These are phyloP conservation scores for Pseudonitzschia multiseries DNA, from an alignment of 108 stramenopile species.

Conservation along the genomic window DNA sequence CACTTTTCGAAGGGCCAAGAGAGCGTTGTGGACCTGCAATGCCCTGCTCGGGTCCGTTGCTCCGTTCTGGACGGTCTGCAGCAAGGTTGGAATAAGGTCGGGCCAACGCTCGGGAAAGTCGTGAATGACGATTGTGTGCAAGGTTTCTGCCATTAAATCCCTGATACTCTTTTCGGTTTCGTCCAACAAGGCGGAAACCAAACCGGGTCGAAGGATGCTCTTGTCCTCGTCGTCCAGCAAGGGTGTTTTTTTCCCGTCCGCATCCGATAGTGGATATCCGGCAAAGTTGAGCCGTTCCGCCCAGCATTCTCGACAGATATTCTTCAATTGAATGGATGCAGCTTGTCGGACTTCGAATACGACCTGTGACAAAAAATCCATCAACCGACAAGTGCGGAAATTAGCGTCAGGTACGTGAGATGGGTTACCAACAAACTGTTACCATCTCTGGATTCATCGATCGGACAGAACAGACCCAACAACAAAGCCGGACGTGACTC, in stretches of 20 bases:
- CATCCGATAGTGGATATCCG: slow-evolving; percentile 48
- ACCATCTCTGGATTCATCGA: neutral
- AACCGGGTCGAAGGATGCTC: slow-evolving; percentile 52
- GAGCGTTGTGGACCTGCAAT: slow-evolving; percentile 88
- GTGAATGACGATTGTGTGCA: slow-evolving; percentile 87
- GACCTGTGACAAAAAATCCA: slow-evolving; percentile 31
- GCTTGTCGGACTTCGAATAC: slow-evolving; percentile 89
- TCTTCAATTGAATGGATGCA: slow-evolving; percentile 89
- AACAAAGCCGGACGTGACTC: slow-evolving; percentile 15
- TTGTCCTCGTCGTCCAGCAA: slow-evolving; percentile 76
- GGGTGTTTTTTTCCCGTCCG: slow-evolving; percentile 46
- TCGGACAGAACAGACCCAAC: neutral
- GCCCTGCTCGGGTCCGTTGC: slow-evolving; percentile 57
- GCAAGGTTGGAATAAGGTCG: slow-evolving; percentile 77
- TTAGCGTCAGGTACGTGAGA: slow-evolving; percentile 2
- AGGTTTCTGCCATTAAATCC: slow-evolving; percentile 89
- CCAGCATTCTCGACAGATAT: slow-evolving; percentile 91
- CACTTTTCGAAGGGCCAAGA: slow-evolving; percentile 91
- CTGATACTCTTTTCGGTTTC: slow-evolving; percentile 88
- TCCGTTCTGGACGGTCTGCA: slow-evolving; percentile 71
- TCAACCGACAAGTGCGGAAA: neutral
- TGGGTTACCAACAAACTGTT: neutral
- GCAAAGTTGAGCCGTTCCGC: slow-evolving; percentile 71
- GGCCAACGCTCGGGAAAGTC: slow-evolving; percentile 95
- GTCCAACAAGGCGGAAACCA: slow-evolving; percentile 77